Evolutionary conservation across 345 rosid genomes (phyloP), one percentile per base, ranked within the genome.

Genomic region (Turritis glabra): DNA sequence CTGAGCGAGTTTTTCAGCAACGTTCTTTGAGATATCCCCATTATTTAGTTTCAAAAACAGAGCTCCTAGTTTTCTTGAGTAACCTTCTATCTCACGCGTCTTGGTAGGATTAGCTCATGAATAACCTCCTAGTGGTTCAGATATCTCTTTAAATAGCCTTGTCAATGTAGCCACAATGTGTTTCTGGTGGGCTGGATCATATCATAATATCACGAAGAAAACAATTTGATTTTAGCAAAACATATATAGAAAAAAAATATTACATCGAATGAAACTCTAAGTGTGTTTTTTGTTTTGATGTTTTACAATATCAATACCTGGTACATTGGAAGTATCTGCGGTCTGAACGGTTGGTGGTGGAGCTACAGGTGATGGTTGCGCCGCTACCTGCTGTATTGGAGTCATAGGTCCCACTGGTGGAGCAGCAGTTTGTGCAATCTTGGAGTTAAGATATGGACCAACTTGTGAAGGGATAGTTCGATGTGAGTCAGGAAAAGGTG

Each of bases 331-430:
- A 52, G 89, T 90, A 79, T 94, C 87, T 29, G 82, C 96, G 1
- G 96, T 90, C 85, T 91, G 96, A 55, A 90, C 85, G 6, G 98
- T 94, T 50, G 97, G 88, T 62, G 90, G 97, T 21, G 92, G 89
- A 73, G 90, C 88, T 67, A 87, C 81, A 72, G 91, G 89, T 11
- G 82, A 77, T 80, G 88, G 82, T 73, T 89, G 90, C 23, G 38
- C 64, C 18, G 84, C 27, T 74, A 84, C 79, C 38, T 85, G 65
- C 72, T 84, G 87, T 54, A 56, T 40, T 61, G 82, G 82, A 70
- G 91, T 89, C 58, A 61, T 58, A 1, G 90, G 80, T 50, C 85
- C 41, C 29, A 78, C 54, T 37, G 78, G 73, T 22, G 92, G 89
- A 56, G 90, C 87, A 41, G 79, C 75, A 48, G 69, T 84, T 44